Base-by-base conservation (phyloP, 371 early-diverging fungal species). In the Caulochytrium protostelioides region DNA sequence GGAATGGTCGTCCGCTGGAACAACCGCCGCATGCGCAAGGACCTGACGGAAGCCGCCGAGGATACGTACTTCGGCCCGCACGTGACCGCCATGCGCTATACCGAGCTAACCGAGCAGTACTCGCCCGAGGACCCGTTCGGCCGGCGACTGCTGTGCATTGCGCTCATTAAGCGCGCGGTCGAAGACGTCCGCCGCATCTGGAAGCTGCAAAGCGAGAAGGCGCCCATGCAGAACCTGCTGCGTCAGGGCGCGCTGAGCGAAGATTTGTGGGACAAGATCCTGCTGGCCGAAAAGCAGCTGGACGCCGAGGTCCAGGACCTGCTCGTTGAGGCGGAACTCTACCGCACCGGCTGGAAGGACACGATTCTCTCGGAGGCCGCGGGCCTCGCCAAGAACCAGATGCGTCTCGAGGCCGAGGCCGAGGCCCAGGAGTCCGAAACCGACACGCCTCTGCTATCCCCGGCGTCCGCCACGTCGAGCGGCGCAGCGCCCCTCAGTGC, bases 181-280 rank as follows among this genome's bases (percentile, higher is more conserved):
- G 72, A 73, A 21, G 83, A 75, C 28, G 78, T 86, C 0, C 56
- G 67, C 37, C 71, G 86, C 3, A 54, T 79, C 10, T 42, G 74
- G 7, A 61, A 75, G 37, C 54, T 91, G 26, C 70, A 79, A 25
- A 75, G 78, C 41, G 83, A 87, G 51, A 83, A 83, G 49, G 74
- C 70, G n/a, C 70, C 79, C 18, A 54, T 91, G 37, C 57, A 65
- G 20, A 62, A 59, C 26, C 50, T 91, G 55, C 69, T 86, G 38
- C 71, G 76, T 42, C 58, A 67, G 12, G 92, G 92, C 4, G 70
- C 79, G 6, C 66, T 91, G 33, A 82, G 84, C 3, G 89, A 91
- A 35, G 85, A 83, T 35, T 54, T 86, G 42, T 70, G 74, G 79
- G 73, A 62, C 22, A 74, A 80, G 39, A 76, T 91, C 34, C 49